A percentile compares a stretch with the other conserved stretches of the same genome.
Evolutionary conservation across 164 flowering plant species (phyloP).

Genomic region (Magnolia changhungtana): DNA sequence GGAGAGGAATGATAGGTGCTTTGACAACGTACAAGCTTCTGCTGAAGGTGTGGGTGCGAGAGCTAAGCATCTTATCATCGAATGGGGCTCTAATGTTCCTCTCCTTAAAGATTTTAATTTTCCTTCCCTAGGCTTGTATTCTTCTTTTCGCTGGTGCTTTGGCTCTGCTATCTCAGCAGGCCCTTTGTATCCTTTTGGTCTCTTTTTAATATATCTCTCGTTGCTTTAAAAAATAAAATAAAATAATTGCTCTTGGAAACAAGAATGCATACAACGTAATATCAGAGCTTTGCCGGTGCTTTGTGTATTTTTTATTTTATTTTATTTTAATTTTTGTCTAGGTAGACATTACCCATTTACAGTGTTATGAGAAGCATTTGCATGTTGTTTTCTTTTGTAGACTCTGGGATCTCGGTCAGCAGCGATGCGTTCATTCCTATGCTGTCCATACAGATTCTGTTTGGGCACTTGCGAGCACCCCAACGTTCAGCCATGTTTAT

Average conservation of each 20-base stretch:
- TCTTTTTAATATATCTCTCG: too few species aligned
- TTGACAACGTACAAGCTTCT: too few species aligned
- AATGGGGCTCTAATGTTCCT: too few species aligned
- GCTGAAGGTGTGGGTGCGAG: too few species aligned
- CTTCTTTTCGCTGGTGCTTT: too few species aligned
- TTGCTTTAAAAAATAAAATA: too few species aligned
- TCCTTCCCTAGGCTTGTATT: too few species aligned
- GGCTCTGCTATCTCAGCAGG: too few species aligned
- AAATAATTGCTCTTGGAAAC: neutral
- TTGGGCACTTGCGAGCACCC: slow-evolving; percentile 98
- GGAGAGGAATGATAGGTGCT: too few species aligned
- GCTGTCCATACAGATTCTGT: slow-evolving; percentile 99
- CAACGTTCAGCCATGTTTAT: slow-evolving; percentile 92
- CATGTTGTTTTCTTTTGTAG: slow-evolving; percentile 28
- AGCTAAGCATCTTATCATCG: too few species aligned
- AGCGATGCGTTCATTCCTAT: slow-evolving; percentile 95
- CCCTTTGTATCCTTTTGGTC: too few species aligned
- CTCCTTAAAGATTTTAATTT: too few species aligned
- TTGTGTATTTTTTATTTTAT: neutral
- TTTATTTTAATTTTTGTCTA: neutral
- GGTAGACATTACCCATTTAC: neutral
- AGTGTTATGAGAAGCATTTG: neutral
- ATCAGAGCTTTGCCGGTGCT: neutral
- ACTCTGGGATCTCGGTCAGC: slow-evolving; percentile 98
- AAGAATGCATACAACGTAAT: neutral